phyloP scores from a whole-genome alignment of 1,284 basidiomycete genomes.

The Fomitopsis pinicola region DNA sequence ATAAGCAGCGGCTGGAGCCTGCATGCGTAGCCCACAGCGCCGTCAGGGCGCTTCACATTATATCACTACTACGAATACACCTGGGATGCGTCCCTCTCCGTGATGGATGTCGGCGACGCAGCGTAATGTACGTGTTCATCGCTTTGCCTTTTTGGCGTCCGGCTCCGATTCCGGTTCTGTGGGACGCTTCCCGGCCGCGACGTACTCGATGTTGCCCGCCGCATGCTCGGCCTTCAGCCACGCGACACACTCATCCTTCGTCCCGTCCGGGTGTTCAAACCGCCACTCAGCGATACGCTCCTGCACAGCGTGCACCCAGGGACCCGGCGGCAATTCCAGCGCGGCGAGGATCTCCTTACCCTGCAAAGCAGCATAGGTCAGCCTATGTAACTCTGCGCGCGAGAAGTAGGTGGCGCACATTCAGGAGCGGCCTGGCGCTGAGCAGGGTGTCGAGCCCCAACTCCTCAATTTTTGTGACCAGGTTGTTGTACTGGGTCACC shows the following conservation, averaged over 20 bases:
- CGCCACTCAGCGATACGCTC: constrained; percentile 77
- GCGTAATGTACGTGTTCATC: neutral
- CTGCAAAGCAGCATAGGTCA: constrained; percentile 36
- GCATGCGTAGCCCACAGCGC: neutral
- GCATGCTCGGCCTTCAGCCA: constrained; percentile 63
- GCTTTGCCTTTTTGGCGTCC: constrained; percentile 39
- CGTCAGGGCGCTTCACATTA: neutral
- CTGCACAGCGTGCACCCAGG: constrained; percentile 66
- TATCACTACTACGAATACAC: neutral
- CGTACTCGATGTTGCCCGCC: constrained; percentile 37
- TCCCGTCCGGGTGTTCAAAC: constrained; percentile 65
- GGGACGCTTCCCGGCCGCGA: constrained; percentile 24
- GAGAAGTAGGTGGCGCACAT: constrained; percentile 40
- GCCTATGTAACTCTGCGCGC: too few species aligned
- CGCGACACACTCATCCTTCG: constrained; percentile 58
- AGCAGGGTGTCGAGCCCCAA: constrained; percentile 58
- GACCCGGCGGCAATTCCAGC: constrained; percentile 59
- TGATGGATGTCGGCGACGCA: neutral
- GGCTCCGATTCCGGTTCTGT: constrained; percentile 25
- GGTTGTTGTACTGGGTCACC: constrained; percentile 62
- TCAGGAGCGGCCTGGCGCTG: constrained; percentile 68
- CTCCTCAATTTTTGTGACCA: constrained; percentile 56
- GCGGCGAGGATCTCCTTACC: constrained; percentile 63
- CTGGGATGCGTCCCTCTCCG: too few species aligned
- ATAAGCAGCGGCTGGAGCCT: constrained; percentile 2